phyloP scores from a whole-genome alignment of 2,329 filamentous ascomycete species.

The Epichloe sylvatica region DNA sequence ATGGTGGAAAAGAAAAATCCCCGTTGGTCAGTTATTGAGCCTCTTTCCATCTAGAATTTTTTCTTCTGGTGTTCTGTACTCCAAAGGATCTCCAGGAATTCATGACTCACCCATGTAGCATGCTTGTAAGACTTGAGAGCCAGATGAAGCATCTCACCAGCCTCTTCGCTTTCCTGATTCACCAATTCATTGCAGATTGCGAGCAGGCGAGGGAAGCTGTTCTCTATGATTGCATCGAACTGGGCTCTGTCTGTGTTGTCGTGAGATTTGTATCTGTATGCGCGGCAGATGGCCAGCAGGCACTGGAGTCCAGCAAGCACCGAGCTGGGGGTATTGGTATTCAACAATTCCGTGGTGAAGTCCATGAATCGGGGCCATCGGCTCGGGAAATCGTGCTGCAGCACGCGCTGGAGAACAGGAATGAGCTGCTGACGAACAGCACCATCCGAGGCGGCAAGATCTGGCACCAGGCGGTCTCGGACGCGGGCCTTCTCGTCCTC shows the following conservation, averaged over 20 bases:
- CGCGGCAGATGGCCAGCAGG: constrained; percentile 82
- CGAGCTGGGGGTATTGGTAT: constrained; percentile 70
- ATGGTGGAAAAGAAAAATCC: not conserved
- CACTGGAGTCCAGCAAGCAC: constrained; percentile 92
- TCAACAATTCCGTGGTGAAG: constrained; percentile 77
- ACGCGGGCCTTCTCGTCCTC: constrained; percentile 84
- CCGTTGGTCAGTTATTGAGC: not conserved
- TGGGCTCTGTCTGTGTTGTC: constrained; percentile 65
- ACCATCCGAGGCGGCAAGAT: constrained; percentile 66
- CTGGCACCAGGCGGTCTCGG: constrained; percentile 74
- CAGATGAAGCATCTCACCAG: constrained; percentile 89
- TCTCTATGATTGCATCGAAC: constrained; percentile 87
- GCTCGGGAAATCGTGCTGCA: constrained; percentile 88
- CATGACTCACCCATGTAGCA: constrained; percentile 63
- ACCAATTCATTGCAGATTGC: constrained; percentile 79
- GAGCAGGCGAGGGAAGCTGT: constrained; percentile 77
- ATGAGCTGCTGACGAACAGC: constrained; percentile 86
- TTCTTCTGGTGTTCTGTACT: too few relatives aligned
- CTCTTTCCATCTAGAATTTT: too few relatives aligned
- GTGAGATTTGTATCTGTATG: constrained; percentile 80
- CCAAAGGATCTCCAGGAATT: not conserved
- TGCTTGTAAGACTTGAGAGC: constrained; percentile 97
- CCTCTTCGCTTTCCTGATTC: constrained; percentile 82
- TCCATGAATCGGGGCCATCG: constrained; percentile 92
- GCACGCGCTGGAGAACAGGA: constrained; percentile 86